Evolutionary conservation across 768 basidiomycete species (phyloP), one percentile per base, ranked within the genome.

Genomic region (Kwoniella botswanensis): DNA sequence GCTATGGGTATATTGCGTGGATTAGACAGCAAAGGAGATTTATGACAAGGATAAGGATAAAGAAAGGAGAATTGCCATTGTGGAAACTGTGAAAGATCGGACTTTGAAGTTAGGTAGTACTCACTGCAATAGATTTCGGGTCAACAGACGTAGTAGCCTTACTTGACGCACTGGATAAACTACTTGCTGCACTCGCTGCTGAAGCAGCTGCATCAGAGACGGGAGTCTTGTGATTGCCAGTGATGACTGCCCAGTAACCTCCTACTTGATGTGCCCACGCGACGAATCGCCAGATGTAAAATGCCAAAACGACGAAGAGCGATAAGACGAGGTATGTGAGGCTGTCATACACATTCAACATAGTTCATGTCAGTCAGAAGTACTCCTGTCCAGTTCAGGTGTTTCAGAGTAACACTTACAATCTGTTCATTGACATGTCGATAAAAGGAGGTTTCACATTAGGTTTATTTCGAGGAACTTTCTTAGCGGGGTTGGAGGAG

Each of bases 211-310:
- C 71, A 12, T 63, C 44, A 1, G 67, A 56, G 2, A 61, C 58
- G 21, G 69, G 63, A 6, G 67, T 60, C 17, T 66, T 62, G 55
- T 73, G 72, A 22, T 68, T 55, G 12, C 82, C 82, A 9, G 81
- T 81, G 65, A 82, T 68, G 52, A 83, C 68, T n/a, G 78, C 74
- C 82, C 82, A 83, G 63, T 83, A 83, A 15, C 82, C 82, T 18
- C 82, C 82, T 3, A 74, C 78, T 22, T 82, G 74, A 12, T 55
- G 57, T 1, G 82, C 82, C 81, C 79, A 83, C 46, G 81, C 73
- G 24, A 81, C 82, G 70, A 81, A 74, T 29, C 82, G 61, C 79
- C 79, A 83, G 43, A 68, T 73, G 74, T 83, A 83, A 74, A 83
- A 81, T 18, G 71, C 76, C 50, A 68, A 59, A 12, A 83, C 18